Conservation (phyloP, 2,329 filamentous ascomycete genomes). For the Colletotrichum gloeosporioides region DNA sequence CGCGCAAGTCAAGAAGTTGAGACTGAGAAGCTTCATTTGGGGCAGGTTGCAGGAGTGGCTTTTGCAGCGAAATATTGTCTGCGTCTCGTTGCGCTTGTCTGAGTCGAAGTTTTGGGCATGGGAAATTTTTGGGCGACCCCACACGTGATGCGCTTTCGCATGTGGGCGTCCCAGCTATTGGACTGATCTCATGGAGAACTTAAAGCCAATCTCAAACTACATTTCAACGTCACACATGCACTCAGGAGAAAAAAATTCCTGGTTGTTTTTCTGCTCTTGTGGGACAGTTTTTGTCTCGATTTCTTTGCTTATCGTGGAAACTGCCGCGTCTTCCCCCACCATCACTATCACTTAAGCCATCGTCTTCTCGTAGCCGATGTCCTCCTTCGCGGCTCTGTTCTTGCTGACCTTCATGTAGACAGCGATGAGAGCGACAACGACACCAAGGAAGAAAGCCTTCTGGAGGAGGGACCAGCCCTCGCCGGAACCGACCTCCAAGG, state of each 20-base stretch:
- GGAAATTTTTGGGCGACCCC: slow-evolving; percentile 21
- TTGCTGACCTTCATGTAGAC: slow-evolving; percentile 48
- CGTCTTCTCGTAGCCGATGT: slow-evolving; percentile 48
- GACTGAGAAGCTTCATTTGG: slow-evolving; percentile 89
- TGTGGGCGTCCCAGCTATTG: slow-evolving; percentile 12
- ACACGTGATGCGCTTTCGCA: slow-evolving; percentile 18
- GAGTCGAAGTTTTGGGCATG: slow-evolving; percentile 11
- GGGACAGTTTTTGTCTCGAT: background rate
- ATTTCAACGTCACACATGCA: background rate
- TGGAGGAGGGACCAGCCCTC: slow-evolving; percentile 49
- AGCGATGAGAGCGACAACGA: slow-evolving; percentile 51
- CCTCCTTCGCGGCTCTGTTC: slow-evolving; percentile 30
- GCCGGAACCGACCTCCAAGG: slow-evolving; percentile 28
- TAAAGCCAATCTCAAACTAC: background rate
- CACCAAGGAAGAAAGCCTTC: slow-evolving; percentile 56
- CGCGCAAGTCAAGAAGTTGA: slow-evolving; percentile 96
- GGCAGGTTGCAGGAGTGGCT: background rate
- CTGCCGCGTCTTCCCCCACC: background rate
- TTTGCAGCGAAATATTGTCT: background rate
- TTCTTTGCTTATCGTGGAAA: background rate
- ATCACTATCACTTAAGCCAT: slow-evolving; percentile 37
- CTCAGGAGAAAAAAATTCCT: no score
- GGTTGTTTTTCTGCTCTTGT: background rate
- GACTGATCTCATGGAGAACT: background rate
- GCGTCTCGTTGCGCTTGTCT: background rate